Conservation (phyloP, 345 rosid species). For the Rhodamnia rubescens region DNA sequence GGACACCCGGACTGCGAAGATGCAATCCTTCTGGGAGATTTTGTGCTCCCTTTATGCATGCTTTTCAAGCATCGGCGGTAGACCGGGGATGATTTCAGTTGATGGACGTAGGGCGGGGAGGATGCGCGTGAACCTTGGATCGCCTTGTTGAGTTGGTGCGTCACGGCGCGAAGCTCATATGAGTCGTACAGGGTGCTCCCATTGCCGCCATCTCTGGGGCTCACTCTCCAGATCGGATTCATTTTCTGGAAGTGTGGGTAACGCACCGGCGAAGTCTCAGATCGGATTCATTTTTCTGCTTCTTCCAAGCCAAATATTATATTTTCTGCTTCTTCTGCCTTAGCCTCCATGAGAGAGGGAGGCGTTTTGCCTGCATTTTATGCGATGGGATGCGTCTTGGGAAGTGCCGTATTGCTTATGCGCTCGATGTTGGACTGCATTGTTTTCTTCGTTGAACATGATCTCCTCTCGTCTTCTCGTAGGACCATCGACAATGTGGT, state of each 20-base stretch:
- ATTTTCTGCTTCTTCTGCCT: no score
- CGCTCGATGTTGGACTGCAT: constrained; percentile 2
- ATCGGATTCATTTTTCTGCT: no score
- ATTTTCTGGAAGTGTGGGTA: background rate
- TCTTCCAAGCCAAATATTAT: no score
- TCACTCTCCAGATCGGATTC: constrained; percentile 5
- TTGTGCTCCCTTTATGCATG: constrained; percentile 9
- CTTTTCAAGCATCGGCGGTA: constrained; percentile 1
- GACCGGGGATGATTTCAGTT: constrained; percentile 1
- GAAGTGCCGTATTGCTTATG: background rate
- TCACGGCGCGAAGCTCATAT: constrained; percentile 27
- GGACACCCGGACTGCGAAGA: background rate
- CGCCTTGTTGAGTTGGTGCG: constrained; percentile 33
- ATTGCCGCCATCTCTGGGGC: constrained; percentile 1
- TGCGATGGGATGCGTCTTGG: background rate
- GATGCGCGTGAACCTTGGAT: constrained; percentile 10
- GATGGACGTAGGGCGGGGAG: constrained; percentile 4
- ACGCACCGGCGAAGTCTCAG: background rate
- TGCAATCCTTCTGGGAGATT: constrained; percentile 3
- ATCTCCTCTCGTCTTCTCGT: background rate
- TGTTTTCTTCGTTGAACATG: constrained; percentile 12
- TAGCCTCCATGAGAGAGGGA: background rate
- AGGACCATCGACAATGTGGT: background rate
- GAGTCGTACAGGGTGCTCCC: constrained; percentile 37
- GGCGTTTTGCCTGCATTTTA: background rate